phyloP scores from a whole-genome alignment of 164 flowering plant genomes.

The Taxillus chinensis region DNA sequence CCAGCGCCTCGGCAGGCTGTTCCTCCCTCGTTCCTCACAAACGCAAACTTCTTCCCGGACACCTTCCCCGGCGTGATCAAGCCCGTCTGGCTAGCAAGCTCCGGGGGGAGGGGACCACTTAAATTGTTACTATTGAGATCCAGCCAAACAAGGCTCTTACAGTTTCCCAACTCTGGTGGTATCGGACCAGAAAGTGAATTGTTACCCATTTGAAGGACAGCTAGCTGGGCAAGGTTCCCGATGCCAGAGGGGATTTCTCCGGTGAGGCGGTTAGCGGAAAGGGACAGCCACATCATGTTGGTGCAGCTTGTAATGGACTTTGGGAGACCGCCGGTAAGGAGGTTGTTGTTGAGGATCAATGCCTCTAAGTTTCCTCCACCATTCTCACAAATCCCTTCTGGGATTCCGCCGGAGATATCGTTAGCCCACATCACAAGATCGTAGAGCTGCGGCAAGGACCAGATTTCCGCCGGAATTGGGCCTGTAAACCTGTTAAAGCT shows the following conservation, averaged over 20 bases:
- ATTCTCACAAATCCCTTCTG: slow-evolving; percentile 48
- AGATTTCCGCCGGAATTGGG: slow-evolving; percentile 46
- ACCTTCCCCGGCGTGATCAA: slow-evolving; percentile 41
- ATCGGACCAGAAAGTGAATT: slow-evolving; percentile 59
- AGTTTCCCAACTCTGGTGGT: slow-evolving; percentile 61
- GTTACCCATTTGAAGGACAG: slow-evolving; percentile 76
- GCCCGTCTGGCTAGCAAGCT: slow-evolving; percentile 59
- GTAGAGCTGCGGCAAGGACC: slow-evolving; percentile 54
- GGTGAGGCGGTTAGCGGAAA: slow-evolving; percentile 59
- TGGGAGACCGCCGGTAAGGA: slow-evolving; percentile 57
- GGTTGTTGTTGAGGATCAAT: slow-evolving; percentile 73
- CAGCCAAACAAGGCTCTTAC: slow-evolving; percentile 71
- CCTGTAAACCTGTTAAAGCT: slow-evolving; percentile 65
- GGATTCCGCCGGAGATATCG: slow-evolving; percentile 52
- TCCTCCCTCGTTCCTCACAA: slow-evolving; percentile 80
- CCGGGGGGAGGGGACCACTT: slow-evolving; percentile 43
- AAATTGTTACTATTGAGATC: slow-evolving; percentile 73
- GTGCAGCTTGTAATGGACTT: slow-evolving; percentile 46
- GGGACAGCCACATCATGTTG: slow-evolving; percentile 64
- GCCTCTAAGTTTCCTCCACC: slow-evolving; percentile 67
- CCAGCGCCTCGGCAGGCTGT: slow-evolving; percentile 80
- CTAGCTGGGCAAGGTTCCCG: slow-evolving; percentile 50
- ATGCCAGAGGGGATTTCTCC: slow-evolving; percentile 63
- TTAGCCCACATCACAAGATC: slow-evolving; percentile 84
- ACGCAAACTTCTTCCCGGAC: slow-evolving; percentile 76